phyloP scores from a whole-genome alignment of 441 rosid species.

The Gossypium gossypioides region DNA sequence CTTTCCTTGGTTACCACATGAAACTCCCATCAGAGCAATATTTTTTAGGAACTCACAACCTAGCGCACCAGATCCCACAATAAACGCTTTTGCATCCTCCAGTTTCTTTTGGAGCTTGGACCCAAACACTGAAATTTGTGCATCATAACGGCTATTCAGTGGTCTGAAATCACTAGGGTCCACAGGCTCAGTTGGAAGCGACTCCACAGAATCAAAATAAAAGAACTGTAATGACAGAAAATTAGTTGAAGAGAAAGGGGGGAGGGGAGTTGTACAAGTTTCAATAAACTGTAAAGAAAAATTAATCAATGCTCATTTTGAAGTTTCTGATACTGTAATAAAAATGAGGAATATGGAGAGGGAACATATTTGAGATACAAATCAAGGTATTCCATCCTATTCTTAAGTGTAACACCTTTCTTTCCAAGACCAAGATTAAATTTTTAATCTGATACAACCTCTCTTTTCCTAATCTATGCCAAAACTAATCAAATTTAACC shows the following conservation, averaged over 20 bases:
- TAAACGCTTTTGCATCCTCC: conserved; percentile 66
- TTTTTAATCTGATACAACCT: background rate
- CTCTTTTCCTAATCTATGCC: background rate
- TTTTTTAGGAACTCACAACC: conserved; percentile 94
- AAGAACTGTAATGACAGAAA: conserved; percentile 50
- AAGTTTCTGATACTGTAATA: background rate
- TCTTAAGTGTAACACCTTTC: background rate
- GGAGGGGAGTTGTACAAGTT: background rate
- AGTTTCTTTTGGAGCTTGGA: conserved; percentile 75
- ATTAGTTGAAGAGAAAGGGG: background rate
- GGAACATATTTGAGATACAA: background rate
- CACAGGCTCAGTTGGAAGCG: conserved; percentile 63
- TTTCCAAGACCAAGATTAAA: background rate
- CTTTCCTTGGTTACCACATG: conserved; percentile 72
- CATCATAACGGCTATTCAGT: conserved; percentile 72
- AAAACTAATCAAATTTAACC: background rate
- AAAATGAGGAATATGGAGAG: background rate
- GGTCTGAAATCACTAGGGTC: conserved; percentile 69
- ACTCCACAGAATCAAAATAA: conserved; percentile 83
- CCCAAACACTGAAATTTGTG: conserved; percentile 90
- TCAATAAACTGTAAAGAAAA: background rate
- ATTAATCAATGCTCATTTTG: background rate
- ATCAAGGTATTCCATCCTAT: background rate
- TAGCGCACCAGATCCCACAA: conserved; percentile 89
- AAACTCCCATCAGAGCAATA: conserved; percentile 85